Base-by-base conservation (phyloP, 495 filamentous ascomycete species). In the Opeltia flavorubescens region DNA sequence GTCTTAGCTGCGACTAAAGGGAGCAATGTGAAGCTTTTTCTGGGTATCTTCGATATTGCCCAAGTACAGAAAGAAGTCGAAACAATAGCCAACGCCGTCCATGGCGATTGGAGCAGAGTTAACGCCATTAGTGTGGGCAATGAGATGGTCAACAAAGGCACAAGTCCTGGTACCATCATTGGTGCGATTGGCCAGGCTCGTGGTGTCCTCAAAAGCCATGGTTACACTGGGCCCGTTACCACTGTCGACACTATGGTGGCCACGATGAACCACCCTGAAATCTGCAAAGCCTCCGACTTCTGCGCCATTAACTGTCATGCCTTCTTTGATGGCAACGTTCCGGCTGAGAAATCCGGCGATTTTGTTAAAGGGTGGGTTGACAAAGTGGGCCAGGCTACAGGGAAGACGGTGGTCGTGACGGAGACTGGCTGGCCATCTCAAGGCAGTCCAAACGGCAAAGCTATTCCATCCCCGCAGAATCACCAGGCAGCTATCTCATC, bases 351-450 rank as follows among this genome's bases (percentile, higher is more conserved):
- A 24, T 75, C 87, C 5, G 88, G 86, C 11, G 47, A 61, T 3
- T 94, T 83, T 55, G 71, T 84, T 4, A 50, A 61, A 4, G 58
- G 62, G 24, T 70, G 76, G 52, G 67, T 69, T 17, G 59, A 64
- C 17, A 66, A 66, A 24, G 71, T 94, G 31, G 63, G 64, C 2
- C 47, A 53, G 13, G 56, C 66, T 0, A 67, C 68, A n/a, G 70
- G 69, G 12, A 84, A 83, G 56, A 63, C 62, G 3, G 68, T 70
- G 9, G 55, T 81, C 20, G 75, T 83, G 39, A 84, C 78, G 3
- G 88, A 95, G 64, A 77, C 78, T 2, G 88, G 88, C n/a, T 95
- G 87, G 87, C 88, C 88, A 17, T 66, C 63, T 50, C 54, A 70
- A 38, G 87, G 88, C 3, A 48, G 66, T 3, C 44, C 75, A 8